Percentiles rank a stretch among this genome's conserved stretches.
These are phyloP conservation scores for Stropharia rugosoannulata DNA, from an alignment of 768 basidiomycete species.

Conservation along the genomic window DNA sequence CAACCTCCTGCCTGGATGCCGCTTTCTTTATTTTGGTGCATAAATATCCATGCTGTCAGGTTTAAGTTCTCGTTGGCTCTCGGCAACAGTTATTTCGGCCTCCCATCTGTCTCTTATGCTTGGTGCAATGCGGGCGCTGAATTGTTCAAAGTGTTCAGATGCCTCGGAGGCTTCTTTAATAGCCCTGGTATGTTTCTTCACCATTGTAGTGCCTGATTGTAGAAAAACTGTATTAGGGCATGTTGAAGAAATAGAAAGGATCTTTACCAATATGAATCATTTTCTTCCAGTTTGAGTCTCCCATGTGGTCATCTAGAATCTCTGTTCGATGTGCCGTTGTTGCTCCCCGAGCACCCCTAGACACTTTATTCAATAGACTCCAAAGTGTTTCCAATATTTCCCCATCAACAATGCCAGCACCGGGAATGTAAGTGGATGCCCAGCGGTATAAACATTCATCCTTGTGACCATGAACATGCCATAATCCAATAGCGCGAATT, in stretches of 20 bases:
- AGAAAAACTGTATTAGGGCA: too few species aligned
- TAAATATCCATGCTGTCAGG: not conserved
- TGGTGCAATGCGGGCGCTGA: not conserved
- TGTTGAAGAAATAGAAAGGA: not conserved
- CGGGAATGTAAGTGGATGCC: not conserved
- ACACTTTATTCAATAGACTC: too few species aligned
- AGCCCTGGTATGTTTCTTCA: not conserved
- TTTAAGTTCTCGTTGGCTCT: not conserved
- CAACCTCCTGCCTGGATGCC: not conserved
- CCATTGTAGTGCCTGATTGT: not conserved
- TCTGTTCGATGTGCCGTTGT: constrained; percentile 14
- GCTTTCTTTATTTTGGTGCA: not conserved
- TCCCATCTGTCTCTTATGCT: not conserved
- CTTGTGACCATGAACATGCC: constrained; percentile 29
- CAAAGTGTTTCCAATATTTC: too few species aligned
- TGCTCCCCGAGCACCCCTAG: too few species aligned
- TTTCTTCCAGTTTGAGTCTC: constrained; percentile 33
- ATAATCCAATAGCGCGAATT: constrained; percentile 21
- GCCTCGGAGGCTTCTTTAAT: not conserved
- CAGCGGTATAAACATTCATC: constrained; percentile 22
- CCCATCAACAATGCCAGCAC: too few species aligned
- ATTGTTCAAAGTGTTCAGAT: not conserved
- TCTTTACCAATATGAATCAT: constrained; percentile 17
- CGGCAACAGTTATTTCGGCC: not conserved
- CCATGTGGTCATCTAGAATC: constrained; percentile 28